Percentiles rank a stretch among this genome's conserved stretches.
These are phyloP conservation scores for Ustulina deusta DNA, from an alignment of 2,329 filamentous ascomycete species.

Conservation along the genomic window DNA sequence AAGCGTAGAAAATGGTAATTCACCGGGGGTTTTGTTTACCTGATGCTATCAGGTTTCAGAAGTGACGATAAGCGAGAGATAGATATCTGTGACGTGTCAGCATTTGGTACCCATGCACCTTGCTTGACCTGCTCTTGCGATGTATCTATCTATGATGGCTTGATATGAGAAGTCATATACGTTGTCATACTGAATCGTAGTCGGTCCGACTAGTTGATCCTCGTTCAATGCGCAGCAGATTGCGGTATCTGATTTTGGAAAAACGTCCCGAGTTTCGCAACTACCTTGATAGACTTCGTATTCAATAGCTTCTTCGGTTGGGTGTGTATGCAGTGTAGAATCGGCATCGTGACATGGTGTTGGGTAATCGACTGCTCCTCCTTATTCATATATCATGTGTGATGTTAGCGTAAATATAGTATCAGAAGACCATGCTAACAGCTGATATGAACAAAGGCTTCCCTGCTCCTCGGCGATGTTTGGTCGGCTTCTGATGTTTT, in stretches of 20 bases:
- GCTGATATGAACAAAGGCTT: slow-evolving; percentile 13
- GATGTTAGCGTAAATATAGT: slow-evolving; percentile 11
- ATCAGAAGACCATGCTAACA: slow-evolving; percentile 5
- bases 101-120: not conserved
- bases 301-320: slow-evolving; percentile 1
- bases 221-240: not conserved
- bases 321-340: slow-evolving; percentile 14
- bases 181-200: slow-evolving; percentile 14
- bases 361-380: not conserved
- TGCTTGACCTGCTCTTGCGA: not conserved
- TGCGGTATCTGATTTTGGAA: slow-evolving; percentile 1
- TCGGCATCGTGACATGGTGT: not conserved
- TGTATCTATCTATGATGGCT: not conserved
- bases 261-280: not conserved
- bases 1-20: not conserved
- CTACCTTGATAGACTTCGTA: slow-evolving; percentile 4
- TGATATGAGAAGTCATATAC: slow-evolving; percentile 5
- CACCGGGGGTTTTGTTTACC: not conserved
- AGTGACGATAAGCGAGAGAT: not conserved
- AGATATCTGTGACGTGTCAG: slow-evolving; percentile 1
- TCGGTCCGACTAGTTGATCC: slow-evolving; percentile 23
- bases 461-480: slow-evolving; percentile 11
- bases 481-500: slow-evolving; percentile 24
- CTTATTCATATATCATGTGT: slow-evolving; percentile 2
- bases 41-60: not conserved